Base-by-base conservation (phyloP, 495 filamentous ascomycete species). In the Hyaloscypha variabilis region DNA sequence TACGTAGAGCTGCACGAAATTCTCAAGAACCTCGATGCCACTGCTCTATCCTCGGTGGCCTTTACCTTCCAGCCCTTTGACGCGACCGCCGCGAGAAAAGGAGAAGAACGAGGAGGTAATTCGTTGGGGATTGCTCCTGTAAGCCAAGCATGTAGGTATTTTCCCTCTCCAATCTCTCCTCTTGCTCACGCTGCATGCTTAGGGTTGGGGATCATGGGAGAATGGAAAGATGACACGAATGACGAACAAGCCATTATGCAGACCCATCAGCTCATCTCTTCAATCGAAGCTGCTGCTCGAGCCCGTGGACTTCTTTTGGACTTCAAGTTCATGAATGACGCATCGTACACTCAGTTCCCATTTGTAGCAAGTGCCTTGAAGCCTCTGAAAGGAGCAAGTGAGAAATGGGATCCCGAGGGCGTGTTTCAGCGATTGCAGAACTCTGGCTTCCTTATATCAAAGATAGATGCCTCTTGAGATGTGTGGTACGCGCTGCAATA, bases 321-420 rank as follows among this genome's bases (percentile, higher is more conserved):
- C 3, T 61, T 49, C 58, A 46, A 23, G 28, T 61, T 49, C 21
- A 39, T 46, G 34, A 61, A 61, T 39, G 58, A 61, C 28, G 58
- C 58, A 31, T 19, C 19, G 10, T 21, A 21, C 11, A n/a, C 14
- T 6, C 34, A 61, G 13, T 17, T 6, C 17, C 46, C 49, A 13
- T 63, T 53, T 21, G 49, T 46, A 5, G 26, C 25, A n/a, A 49
- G 23, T 3, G 54, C 26, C 24, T 25, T 63, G 36, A 36, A 29
- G 25, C n/a, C 25, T 30, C 21, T 63, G 3, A 24, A 63, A 65
- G 24, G 17, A 50, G 64, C 77, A n/a, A 75, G 78, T 3, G 61
- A 67, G 51, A 77, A 77, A 52, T 82, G 73, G 26, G 81, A 83
- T 63, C 77, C 79, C 0, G n/a, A 58, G 23, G 71, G 71, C 8